Conservation (phyloP, 208 protist species). For the Plasmodiophora brassicae region DNA sequence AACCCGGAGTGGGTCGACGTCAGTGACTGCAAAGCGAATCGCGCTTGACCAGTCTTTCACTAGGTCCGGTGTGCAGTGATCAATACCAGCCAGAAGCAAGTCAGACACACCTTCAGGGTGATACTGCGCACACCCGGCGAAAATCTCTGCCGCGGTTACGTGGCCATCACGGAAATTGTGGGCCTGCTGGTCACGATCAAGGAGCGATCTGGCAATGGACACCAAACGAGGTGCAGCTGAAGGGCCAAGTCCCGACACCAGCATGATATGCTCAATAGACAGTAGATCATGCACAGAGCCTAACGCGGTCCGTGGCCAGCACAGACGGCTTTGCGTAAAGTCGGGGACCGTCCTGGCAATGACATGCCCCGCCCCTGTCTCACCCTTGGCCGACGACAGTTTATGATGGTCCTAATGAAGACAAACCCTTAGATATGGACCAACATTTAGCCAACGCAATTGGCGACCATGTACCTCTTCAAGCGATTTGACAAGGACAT, state of each 20-base stretch:
- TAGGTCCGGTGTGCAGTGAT: background rate
- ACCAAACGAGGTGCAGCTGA: background rate
- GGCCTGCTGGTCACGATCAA: background rate
- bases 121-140: background rate
- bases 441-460: too few relatives aligned
- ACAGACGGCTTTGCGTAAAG: background rate
- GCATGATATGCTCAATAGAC: background rate
- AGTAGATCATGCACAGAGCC: background rate
- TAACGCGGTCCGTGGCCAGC: background rate
- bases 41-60: constrained; percentile 10
- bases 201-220: background rate
- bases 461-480: too few relatives aligned
- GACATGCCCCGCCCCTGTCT: background rate
- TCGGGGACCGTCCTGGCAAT: background rate
- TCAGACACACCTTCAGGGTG: background rate
- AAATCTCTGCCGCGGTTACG: background rate
- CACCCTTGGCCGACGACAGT: too few relatives aligned
- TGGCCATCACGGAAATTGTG: background rate
- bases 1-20: background rate
- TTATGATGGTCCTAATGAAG: too few relatives aligned
- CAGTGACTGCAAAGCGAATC: background rate
- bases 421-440: too few relatives aligned
- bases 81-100: background rate
- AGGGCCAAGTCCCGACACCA: background rate
- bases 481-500: too few relatives aligned